Percentiles rank a stretch among this genome's conserved stretches.
Evolutionary conservation across 2,329 filamentous ascomycete species (phyloP).

Genomic region (Cladosporium sp.): DNA sequence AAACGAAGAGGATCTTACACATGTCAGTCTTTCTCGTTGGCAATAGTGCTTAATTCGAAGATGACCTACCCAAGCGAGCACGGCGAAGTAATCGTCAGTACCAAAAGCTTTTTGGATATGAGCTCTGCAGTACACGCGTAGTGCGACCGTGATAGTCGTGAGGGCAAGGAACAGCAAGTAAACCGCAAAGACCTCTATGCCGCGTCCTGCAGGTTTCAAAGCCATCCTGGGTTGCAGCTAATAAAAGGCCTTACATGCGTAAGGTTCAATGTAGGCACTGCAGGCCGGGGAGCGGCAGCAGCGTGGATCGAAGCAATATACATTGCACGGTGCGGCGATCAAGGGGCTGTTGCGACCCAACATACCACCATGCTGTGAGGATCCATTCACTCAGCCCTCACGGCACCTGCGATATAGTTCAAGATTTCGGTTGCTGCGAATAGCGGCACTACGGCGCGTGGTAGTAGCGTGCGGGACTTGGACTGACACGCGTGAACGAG

Average conservation of each 20-base stretch:
- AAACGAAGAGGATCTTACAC: constrained; percentile 19
- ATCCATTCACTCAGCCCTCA: neutral
- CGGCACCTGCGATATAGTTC: neutral
- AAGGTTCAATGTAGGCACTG: neutral
- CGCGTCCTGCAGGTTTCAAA: constrained; percentile 17
- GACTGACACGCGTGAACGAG: neutral
- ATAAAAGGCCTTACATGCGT: neutral
- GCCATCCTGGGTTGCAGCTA: constrained; percentile 10
- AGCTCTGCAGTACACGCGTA: constrained; percentile 20
- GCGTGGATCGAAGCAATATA: neutral
- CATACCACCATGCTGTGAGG: neutral
- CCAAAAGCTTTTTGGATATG: constrained; percentile 19
- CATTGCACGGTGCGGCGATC: neutral
- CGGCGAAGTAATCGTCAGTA: constrained; percentile 17
- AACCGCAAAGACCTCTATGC: constrained; percentile 19
- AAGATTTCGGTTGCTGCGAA: neutral
- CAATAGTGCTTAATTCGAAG: neutral
- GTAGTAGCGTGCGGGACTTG: neutral
- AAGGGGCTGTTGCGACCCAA: neutral
- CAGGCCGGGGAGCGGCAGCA: neutral
- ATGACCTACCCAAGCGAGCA: constrained; percentile 19
- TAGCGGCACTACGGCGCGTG: neutral
- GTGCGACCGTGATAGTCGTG: constrained; percentile 19
- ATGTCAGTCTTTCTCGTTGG: constrained; percentile 4
- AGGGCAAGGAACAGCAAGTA: constrained; percentile 20